These are phyloP conservation scores for Podila minutissima DNA, from an alignment of 192 early-diverging fungal genomes.

Conservation along the genomic window DNA sequence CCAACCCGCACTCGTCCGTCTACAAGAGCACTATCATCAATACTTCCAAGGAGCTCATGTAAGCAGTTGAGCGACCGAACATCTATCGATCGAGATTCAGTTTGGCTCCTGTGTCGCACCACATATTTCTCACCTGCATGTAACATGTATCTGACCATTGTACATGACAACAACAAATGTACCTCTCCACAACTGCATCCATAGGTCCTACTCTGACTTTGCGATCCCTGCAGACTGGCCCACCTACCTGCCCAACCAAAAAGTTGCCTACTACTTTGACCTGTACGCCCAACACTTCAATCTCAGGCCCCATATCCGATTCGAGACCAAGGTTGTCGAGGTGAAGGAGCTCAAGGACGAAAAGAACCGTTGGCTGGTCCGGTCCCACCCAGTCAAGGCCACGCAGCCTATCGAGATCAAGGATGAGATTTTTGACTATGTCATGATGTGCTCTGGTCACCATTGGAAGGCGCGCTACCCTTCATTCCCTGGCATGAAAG, in stretches of 20 bases:
- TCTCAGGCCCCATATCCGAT: conserved; percentile 61
- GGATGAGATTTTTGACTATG: conserved; percentile 67
- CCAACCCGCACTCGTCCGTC: conserved; percentile 60
- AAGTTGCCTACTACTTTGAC: conserved; percentile 63
- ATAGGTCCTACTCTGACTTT: conserved; percentile 63
- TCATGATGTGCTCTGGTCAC: conserved; percentile 70
- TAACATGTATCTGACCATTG: neutral
- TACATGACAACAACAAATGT: neutral
- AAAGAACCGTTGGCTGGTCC: conserved; percentile 54
- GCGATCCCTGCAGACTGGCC: conserved; percentile 70
- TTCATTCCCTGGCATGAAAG: conserved; percentile 60
- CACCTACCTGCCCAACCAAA: conserved; percentile 58
- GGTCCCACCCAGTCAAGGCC: conserved; percentile 8
- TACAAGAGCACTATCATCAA: conserved; percentile 68
- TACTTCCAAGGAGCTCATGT: conserved; percentile 62
- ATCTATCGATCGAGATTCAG: too few species aligned
- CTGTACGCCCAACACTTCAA: conserved; percentile 61
- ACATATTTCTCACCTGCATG: neutral
- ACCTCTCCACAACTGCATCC: neutral
- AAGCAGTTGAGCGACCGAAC: neutral
- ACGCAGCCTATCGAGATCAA: conserved; percentile 17
- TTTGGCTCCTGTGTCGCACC: neutral
- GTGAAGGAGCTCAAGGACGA: conserved; percentile 53
- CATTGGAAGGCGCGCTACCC: conserved; percentile 65
- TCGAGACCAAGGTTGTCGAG: conserved; percentile 60